Percentiles rank a stretch among this genome's conserved stretches.
These are phyloP conservation scores for Aspergillus pseudoviridinutans DNA, from an alignment of 2,329 filamentous ascomycete genomes.

Conservation along the genomic window DNA sequence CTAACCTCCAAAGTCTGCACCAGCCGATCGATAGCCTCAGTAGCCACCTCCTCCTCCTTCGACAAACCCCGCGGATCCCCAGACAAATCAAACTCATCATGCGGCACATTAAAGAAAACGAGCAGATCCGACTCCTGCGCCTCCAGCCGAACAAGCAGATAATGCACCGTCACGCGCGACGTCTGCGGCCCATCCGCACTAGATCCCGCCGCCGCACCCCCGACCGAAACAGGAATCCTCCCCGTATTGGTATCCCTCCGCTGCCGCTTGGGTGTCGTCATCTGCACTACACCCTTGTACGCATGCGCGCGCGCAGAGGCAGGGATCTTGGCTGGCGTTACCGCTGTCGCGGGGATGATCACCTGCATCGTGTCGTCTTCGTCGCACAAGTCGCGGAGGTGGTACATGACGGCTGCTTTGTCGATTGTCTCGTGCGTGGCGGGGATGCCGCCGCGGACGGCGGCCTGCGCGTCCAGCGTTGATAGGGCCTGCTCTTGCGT, in stretches of 20 bases:
- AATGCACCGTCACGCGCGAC: slow-evolving; percentile 62
- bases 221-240: slow-evolving; percentile 8
- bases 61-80: slow-evolving; percentile 66
- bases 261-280: slow-evolving; percentile 19
- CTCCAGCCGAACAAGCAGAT: slow-evolving; percentile 73
- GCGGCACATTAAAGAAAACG: slow-evolving; percentile 83
- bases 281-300: slow-evolving; percentile 27
- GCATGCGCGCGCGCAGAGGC: slow-evolving; percentile 14
- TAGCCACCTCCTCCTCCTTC: slow-evolving; percentile 56
- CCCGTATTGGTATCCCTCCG: slow-evolving; percentile 5
- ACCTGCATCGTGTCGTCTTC: slow-evolving; percentile 62
- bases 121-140: slow-evolving; percentile 74
- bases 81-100: slow-evolving; percentile 67
- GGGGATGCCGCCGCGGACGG: slow-evolving; percentile 37
- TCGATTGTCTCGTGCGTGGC: slow-evolving; percentile 59
- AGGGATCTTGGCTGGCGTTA: slow-evolving; percentile 51
- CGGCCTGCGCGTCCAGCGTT: slow-evolving; percentile 15
- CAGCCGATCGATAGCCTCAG: slow-evolving; percentile 44
- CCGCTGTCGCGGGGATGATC: slow-evolving; percentile 60
- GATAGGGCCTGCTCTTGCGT: slow-evolving; percentile 29
- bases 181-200: slow-evolving; percentile 17
- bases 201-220: slow-evolving; percentile 16
- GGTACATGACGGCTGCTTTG: slow-evolving; percentile 47
- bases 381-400: slow-evolving; percentile 66
- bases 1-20: slow-evolving; percentile 71